Conservation (phyloP, 176 grass and related monocot genomes). For the Musa itinerans region DNA sequence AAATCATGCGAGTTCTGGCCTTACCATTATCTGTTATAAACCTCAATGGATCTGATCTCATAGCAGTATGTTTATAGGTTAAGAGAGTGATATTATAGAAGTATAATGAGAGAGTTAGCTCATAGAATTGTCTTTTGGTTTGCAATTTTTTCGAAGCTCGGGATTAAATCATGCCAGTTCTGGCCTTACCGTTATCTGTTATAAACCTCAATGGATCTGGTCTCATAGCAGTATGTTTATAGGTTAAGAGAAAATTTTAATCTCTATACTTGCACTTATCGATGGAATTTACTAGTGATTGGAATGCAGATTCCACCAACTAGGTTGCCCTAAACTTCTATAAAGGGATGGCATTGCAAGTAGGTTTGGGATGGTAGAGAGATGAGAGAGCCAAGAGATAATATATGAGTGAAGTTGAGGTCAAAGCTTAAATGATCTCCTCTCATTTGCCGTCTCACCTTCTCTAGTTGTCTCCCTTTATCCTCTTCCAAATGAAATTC, state of each 20-base stretch:
- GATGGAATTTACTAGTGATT: neutral
- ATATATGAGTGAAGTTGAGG: neutral
- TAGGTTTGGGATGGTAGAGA: neutral
- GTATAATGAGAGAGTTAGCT: neutral
- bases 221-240: neutral
- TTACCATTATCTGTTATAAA: neutral
- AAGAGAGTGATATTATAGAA: neutral
- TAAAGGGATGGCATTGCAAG: neutral
- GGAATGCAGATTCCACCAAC: neutral
- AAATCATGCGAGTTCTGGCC: neutral
- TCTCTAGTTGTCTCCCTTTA: neutral
- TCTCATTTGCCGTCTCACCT: neutral
- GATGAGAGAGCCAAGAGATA: neutral
- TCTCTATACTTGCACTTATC: neutral
- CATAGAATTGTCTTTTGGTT: neutral
- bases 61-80: neutral
- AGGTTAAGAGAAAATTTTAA: neutral
- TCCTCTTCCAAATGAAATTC: too few relatives aligned
- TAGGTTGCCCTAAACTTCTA: neutral
- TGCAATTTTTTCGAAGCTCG: too few relatives aligned
- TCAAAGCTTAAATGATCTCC: neutral
- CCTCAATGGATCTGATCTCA: neutral
- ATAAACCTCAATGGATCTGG: neutral
- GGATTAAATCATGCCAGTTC: neutral
- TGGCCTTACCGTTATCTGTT: neutral